Conservation (phyloP, 31 red algal genomes). For the Endocladia muricata region DNA sequence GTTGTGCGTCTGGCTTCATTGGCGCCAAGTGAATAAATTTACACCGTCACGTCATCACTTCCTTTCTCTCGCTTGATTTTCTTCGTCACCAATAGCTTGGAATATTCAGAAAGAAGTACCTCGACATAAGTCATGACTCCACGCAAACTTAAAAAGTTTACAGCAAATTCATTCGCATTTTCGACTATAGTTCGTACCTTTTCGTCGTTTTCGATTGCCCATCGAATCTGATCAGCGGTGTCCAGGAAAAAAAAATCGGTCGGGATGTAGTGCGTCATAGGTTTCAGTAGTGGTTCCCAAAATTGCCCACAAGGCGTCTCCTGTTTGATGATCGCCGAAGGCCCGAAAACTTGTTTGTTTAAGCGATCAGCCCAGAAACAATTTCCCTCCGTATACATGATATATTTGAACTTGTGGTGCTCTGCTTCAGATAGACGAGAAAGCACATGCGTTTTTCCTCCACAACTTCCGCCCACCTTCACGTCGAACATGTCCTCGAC, state of each 20-base stretch:
- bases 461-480: constrained; percentile 55
- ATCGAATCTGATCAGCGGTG: constrained; percentile 60
- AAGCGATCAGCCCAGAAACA: constrained; percentile 98
- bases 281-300: constrained; percentile 90
- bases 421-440: constrained; percentile 33
- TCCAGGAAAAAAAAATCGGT: constrained; percentile 88
- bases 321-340: constrained; percentile 85
- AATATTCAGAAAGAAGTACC: constrained; percentile 84
- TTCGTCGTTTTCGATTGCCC: constrained; percentile 60
- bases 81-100: constrained; percentile 54
- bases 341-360: constrained; percentile 81
- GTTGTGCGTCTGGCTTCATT: too few species aligned
- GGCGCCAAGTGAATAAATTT: too few species aligned
- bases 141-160: constrained; percentile 63
- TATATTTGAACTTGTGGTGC: constrained; percentile 86
- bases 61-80: constrained; percentile 66
- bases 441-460: constrained; percentile 38
- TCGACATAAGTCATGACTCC: constrained; percentile 86
- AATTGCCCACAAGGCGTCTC: constrained; percentile 92
- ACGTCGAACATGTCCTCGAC: constrained; percentile 65
- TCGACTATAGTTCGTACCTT: constrained; percentile 65
- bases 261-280: constrained; percentile 88
- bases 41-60: constrained; percentile 64
- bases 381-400: constrained; percentile 94
- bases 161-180: constrained; percentile 90